Percentiles rank a stretch among this genome's conserved stretches.
Conservation (phyloP, 2,329 filamentous ascomycete genomes). For the Chaetomiaceae sp. region DNA sequence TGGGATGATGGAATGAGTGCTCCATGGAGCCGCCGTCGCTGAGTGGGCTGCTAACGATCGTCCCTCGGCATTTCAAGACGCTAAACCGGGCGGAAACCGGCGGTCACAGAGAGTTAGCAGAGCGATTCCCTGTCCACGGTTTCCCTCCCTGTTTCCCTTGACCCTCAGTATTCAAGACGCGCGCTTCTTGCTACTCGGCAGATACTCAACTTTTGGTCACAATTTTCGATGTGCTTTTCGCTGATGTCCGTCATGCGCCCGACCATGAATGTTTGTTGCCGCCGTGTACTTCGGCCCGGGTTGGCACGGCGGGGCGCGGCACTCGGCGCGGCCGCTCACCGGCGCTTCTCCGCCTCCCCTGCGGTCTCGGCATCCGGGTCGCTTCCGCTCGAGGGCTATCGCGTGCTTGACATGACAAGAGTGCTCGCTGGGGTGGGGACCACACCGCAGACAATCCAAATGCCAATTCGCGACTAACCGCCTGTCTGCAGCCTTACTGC, state of each 20-base stretch:
- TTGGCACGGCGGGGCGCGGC: neutral
- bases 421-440: slow-evolving; percentile 85
- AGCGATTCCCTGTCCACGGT: no score
- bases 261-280: neutral
- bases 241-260: slow-evolving; percentile 7
- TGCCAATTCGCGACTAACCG: neutral
- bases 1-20: no score
- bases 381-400: slow-evolving; percentile 75
- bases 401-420: slow-evolving; percentile 93
- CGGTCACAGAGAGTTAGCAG: no score
- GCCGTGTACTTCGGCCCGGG: slow-evolving; percentile 1
- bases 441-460: neutral
- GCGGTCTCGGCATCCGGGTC: slow-evolving; percentile 20
- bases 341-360: slow-evolving; percentile 17
- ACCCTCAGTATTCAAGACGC: neutral
- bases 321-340: neutral
- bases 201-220: neutral
- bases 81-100: neutral
- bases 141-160: no score
- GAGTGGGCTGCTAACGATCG: neutral
- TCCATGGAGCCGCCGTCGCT: no score
- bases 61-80: neutral
- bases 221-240: no score
- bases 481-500: slow-evolving; percentile 71
- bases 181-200: neutral